These are phyloP conservation scores for Coemansia sp. DNA, from an alignment of 192 early-diverging fungal genomes.

Conservation along the genomic window DNA sequence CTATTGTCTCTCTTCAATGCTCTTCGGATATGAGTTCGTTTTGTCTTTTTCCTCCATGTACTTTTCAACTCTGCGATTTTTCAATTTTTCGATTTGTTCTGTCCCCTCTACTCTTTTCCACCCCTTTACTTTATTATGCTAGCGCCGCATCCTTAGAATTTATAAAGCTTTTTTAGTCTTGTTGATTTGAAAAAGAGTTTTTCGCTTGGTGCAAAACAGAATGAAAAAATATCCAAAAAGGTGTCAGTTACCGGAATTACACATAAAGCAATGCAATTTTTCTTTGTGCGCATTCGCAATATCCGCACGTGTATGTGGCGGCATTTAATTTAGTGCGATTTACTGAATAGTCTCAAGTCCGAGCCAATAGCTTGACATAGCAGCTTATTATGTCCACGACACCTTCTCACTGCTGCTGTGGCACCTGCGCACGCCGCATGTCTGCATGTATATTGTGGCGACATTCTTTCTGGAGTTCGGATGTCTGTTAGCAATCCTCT, in stretches of 20 bases:
- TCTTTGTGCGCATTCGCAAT: neutral
- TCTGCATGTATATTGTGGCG: neutral
- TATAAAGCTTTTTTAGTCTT: constrained; percentile 6
- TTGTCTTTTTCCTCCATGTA: constrained; percentile 3
- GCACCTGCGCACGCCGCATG: neutral
- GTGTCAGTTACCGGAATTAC: neutral
- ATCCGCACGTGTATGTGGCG: neutral
- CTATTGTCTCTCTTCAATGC: constrained; percentile 3
- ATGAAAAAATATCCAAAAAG: neutral
- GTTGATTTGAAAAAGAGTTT: neutral
- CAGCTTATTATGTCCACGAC: neutral
- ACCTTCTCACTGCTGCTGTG: neutral
- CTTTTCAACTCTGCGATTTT: constrained; percentile 4
- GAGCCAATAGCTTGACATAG: neutral
- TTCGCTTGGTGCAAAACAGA: neutral
- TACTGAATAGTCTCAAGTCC: neutral
- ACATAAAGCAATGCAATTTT: neutral
- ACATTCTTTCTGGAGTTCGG: neutral
- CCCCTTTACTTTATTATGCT: neutral
- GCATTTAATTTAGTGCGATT: too few relatives aligned
- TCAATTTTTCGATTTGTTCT: constrained; percentile 6
- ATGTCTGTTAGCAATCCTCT: neutral
- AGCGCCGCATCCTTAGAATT: neutral
- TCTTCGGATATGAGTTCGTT: constrained; percentile 16
- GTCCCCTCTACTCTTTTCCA: neutral